phyloP scores from a whole-genome alignment of 306 rosid genomes.

The Myrica gale region DNA sequence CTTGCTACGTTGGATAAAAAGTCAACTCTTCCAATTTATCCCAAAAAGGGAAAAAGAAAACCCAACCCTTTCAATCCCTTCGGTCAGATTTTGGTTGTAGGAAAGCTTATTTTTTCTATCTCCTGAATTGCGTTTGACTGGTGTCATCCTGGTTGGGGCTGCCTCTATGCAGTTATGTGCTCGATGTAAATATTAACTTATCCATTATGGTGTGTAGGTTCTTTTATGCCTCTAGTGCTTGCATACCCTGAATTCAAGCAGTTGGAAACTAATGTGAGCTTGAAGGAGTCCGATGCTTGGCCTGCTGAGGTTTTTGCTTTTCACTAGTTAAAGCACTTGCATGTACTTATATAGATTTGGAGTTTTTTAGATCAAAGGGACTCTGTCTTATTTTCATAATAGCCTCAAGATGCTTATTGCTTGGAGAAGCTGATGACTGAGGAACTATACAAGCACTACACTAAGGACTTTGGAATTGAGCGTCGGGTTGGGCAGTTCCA shows the following conservation, averaged over 20 bases:
- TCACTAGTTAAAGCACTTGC: neutral
- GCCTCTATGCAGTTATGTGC: neutral
- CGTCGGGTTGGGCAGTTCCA: conserved; percentile 59
- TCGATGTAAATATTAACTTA: neutral
- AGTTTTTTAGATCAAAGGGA: neutral
- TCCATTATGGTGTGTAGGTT: conserved; percentile 29
- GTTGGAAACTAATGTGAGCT: conserved; percentile 57
- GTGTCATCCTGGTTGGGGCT: neutral
- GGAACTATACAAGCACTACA: conserved; percentile 64
- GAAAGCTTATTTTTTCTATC: neutral
- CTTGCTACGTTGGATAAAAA: neutral
- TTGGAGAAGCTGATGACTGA: conserved; percentile 61
- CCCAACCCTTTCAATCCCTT: neutral
- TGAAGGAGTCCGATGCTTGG: conserved; percentile 64
- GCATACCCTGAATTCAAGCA: conserved; percentile 63
- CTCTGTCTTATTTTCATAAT: neutral
- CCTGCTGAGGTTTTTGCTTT: conserved; percentile 52
- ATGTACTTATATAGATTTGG: neutral
- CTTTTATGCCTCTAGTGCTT: conserved; percentile 64
- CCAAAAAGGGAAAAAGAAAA: neutral
- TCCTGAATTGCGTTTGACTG: neutral
- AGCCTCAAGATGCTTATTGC: conserved; percentile 70
- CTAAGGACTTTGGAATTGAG: conserved; percentile 51
- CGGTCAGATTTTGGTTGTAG: neutral
- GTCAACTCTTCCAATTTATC: neutral